Percentiles rank a stretch among this genome's conserved stretches.
Conservation (phyloP, 129 eudicot species). For the Mikania micrantha region DNA sequence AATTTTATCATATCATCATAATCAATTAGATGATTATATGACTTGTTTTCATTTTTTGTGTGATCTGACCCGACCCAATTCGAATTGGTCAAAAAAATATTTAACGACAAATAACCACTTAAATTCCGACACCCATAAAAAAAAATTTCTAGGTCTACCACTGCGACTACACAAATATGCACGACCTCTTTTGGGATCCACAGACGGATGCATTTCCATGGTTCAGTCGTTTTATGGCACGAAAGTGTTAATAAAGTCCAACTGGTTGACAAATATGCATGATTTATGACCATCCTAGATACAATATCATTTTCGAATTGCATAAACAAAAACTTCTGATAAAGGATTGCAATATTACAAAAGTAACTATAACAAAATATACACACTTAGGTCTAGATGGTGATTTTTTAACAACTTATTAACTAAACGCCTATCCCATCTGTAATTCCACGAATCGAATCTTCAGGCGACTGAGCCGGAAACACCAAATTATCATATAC, state of each 20-base stretch:
- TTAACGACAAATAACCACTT: too few relatives aligned
- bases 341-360: not conserved
- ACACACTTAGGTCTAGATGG: not conserved
- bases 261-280: not conserved
- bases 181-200: too few relatives aligned
- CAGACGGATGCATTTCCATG: too few relatives aligned
- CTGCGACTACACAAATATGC: too few relatives aligned
- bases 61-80: too few relatives aligned
- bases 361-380: not conserved
- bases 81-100: too few relatives aligned
- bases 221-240: too few relatives aligned
- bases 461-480: slow-evolving; percentile 49
- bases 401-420: slow-evolving; percentile 2
- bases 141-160: too few relatives aligned
- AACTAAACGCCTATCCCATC: slow-evolving; percentile 48
- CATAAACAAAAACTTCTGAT: not conserved
- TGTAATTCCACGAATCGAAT: slow-evolving; percentile 32
- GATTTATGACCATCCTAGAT: not conserved
- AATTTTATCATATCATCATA: too few relatives aligned
- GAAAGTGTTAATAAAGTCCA: not conserved
- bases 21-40: too few relatives aligned
- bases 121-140: too few relatives aligned
- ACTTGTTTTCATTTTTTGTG: too few relatives aligned
- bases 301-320: not conserved
- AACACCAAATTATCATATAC: slow-evolving; percentile 74